Base-by-base conservation (phyloP, 345 rosid genomes). In the Eutrema heterophyllum region DNA sequence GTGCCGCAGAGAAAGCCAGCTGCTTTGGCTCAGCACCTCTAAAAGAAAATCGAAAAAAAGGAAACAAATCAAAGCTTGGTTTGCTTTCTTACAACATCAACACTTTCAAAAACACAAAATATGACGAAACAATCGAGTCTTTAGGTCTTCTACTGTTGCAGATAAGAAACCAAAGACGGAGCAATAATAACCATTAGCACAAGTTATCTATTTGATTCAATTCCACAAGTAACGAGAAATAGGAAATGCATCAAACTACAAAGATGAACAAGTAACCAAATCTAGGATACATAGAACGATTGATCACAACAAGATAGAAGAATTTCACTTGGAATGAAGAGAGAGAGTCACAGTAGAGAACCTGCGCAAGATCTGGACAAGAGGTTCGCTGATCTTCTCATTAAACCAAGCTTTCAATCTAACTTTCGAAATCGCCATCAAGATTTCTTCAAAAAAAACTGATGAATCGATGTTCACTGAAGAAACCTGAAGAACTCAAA, bases 11-110 rank as follows among this genome's bases (percentile, higher is more conserved):
- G 70, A 91, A 87, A 1, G 97, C 97, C 76, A 94, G 67, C 78
- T 87, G 96, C 85, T 83, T 89, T 15, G 99, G 97, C 76, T 91
- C 97, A 51, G 91, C 82, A 70, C 97, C 92, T 77, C 95, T 92
- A 85, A 24, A 59, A 38, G 9, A 29, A 13, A 13, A 13, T 8
- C 5, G 1, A 10, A 39, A 12, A 56, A 44, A 13, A 33, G 13
- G 0, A 33, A 43, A 32, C 14, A 59, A 44, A 69, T 15, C 39
- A 78, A 21, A 50, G 3, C 18, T 59, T 53, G 24, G 24, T 1
- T 40, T 30, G 67, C 27, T 33, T 43, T 65, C 16, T 76, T 18
- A 44, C 35, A 59, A 43, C 56, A 51, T 39, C 10, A 58, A 2
- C 48, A 61, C 7, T 46, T 33, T 14, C 6, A 46, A 9, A 56